These are phyloP conservation scores for Penicillium macrosclerotiorum DNA, from an alignment of 495 filamentous ascomycete species.

Conservation along the genomic window DNA sequence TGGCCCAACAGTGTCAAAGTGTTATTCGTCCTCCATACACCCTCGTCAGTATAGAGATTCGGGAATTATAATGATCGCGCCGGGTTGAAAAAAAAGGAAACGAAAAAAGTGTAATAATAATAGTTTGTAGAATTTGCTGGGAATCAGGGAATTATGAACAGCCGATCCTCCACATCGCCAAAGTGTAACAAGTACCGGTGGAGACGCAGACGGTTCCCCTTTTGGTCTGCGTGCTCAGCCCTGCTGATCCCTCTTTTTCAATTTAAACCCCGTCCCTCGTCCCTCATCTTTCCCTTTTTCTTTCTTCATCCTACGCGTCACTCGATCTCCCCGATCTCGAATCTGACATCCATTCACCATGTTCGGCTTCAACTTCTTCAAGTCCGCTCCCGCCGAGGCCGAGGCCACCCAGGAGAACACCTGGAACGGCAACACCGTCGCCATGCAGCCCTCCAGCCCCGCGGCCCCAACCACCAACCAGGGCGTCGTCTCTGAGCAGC, in stretches of 20 bases:
- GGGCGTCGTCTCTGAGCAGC: conserved; percentile 37
- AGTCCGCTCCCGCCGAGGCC: conserved; percentile 32
- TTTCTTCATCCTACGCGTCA: not conserved
- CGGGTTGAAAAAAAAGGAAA: no score
- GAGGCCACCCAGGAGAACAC: conserved; percentile 15
- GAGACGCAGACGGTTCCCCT: no score
- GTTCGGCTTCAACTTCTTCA: conserved; percentile 43
- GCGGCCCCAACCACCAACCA: conserved; percentile 28
- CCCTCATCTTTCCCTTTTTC: not conserved
- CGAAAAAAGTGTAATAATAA: no score
- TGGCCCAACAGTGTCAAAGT: no score
- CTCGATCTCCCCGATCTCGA: not conserved
- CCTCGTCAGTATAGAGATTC: no score
- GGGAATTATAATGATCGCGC: no score
- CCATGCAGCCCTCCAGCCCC: conserved; percentile 42
- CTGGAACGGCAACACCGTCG: conserved; percentile 40
- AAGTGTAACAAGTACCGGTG: not conserved
- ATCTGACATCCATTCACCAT: conserved; percentile 19
- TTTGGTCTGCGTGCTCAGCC: conserved; percentile 2
- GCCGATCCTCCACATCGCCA: conserved; percentile 24
- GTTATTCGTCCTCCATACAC: no score
- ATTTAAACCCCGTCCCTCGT: conserved; percentile 10
- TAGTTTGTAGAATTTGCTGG: no score
- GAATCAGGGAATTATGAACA: no score
- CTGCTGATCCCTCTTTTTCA: conserved; percentile 7